Conservation (phyloP, 2,329 filamentous ascomycete genomes). For the Ophiostoma perfectum region DNA sequence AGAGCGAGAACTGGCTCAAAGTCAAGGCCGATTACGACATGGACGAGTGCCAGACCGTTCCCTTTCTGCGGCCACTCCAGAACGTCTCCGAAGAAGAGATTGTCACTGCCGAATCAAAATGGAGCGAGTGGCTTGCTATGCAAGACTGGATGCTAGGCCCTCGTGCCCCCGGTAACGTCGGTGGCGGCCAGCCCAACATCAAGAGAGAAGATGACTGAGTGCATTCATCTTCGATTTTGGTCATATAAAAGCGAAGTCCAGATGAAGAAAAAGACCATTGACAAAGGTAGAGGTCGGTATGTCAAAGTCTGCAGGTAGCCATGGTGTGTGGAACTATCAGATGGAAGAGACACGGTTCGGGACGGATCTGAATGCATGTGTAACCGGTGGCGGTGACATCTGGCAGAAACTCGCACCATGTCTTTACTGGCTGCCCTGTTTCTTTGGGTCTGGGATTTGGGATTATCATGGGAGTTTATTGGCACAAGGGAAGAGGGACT, state of each 20-base stretch:
- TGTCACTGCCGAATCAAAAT: conserved; percentile 71
- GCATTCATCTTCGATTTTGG: neutral
- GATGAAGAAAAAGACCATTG: too few species aligned
- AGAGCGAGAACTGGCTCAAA: conserved; percentile 81
- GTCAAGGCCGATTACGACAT: conserved; percentile 92
- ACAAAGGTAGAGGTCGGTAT: too few species aligned
- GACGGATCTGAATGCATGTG: too few species aligned
- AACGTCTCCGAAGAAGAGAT: conserved; percentile 74
- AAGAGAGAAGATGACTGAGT: neutral
- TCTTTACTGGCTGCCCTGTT: too few species aligned
- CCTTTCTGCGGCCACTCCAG: conserved; percentile 80
- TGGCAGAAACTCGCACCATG: too few species aligned
- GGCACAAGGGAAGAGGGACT: neutral
- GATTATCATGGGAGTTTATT: neutral
- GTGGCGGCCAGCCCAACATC: neutral
- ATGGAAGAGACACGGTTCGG: too few species aligned
- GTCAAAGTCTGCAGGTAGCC: too few species aligned
- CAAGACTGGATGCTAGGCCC: conserved; percentile 95
- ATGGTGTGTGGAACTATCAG: too few species aligned
- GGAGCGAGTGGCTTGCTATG: conserved; percentile 95
- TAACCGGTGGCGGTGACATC: too few species aligned
- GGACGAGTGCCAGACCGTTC: conserved; percentile 72
- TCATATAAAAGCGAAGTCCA: too few species aligned
- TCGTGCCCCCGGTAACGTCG: neutral
- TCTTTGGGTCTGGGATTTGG: too few species aligned